A percentile compares a stretch with the other conserved stretches of the same genome.
Conservation (phyloP, 2,329 filamentous ascomycete species). For the Colletotrichum destructivum region DNA sequence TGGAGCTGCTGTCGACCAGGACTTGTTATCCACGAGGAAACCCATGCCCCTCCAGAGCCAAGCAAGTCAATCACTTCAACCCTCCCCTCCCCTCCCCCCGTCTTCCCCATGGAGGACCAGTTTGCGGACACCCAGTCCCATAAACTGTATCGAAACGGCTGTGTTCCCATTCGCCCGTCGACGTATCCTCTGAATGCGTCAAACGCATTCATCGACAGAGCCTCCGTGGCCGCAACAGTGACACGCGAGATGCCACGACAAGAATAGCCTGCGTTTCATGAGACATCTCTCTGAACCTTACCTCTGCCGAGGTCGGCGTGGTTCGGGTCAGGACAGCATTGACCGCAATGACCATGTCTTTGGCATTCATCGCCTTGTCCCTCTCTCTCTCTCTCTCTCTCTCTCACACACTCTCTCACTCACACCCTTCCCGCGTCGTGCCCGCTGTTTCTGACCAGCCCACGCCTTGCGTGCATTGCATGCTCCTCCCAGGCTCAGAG, state of each 20-base stretch:
- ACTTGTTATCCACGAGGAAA: slow-evolving; percentile 13
- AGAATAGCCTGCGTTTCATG: slow-evolving; percentile 39
- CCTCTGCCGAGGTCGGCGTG: slow-evolving; percentile 22
- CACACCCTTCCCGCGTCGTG: slow-evolving; percentile 9
- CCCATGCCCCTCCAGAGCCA: slow-evolving; percentile 22
- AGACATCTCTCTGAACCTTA: slow-evolving; percentile 33
- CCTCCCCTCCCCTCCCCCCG: background rate
- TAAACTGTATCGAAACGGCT: slow-evolving; percentile 12
- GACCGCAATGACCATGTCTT: slow-evolving; percentile 1
- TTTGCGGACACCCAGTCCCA: background rate
- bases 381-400: too few relatives aligned
- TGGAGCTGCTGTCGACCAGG: background rate
- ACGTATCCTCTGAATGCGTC: slow-evolving; percentile 20
- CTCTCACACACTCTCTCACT: too few relatives aligned
- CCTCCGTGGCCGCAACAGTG: slow-evolving; percentile 29
- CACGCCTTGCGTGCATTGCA: slow-evolving; percentile 31
- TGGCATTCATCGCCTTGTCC: slow-evolving; percentile 14
- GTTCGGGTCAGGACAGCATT: background rate
- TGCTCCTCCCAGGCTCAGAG: slow-evolving; percentile 24
- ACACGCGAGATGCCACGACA: slow-evolving; percentile 39
- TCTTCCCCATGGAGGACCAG: slow-evolving; percentile 30
- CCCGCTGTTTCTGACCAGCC: slow-evolving; percentile 5
- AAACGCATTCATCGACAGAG: slow-evolving; percentile 23
- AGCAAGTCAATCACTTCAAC: slow-evolving; percentile 22
- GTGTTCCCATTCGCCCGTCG: slow-evolving; percentile 25